Base-by-base conservation (phyloP, 2,329 filamentous ascomycete species). In the Hymenoscyphus repandus region DNA sequence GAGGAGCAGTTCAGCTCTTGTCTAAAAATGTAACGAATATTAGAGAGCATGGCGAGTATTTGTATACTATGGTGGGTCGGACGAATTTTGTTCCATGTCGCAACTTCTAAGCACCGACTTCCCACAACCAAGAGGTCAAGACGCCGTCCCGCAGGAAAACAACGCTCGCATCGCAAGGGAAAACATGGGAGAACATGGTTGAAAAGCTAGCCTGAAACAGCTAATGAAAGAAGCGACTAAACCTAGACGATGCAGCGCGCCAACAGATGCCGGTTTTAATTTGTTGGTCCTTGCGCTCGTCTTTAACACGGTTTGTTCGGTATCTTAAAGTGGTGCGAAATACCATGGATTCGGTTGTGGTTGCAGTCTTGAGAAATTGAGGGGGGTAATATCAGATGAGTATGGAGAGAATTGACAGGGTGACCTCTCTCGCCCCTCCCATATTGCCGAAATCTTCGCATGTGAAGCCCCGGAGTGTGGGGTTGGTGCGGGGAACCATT, bases 81-180 rank as follows among this genome's bases (percentile, higher is more conserved):
- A 34, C 33, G 13, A 56, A 56, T 47, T 50, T 56, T 57, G 45
- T 37, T 37, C 57, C 58, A 44, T 54, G 52, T 58, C 52, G 52
- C 48, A 51, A 47, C 5, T 54, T 51, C 10, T 18, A 54, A 55
- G 51, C 30, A 49, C 50, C 33, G 45, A 47, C 45, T 15, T 47
- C 34, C 22, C 9, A 13, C 15, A 13, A 37, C 40, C 6, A 20
- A 37, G 15, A 13, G 34, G 12, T 17, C 10, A 37, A 37, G 34
- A 20, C 5, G 10, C 13, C 38, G 5, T 9, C 38, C 10, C 10
- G 22, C 7, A 5, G 17, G n/a, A 40, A 20, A 40, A 17, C 18
- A 18, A 27, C 6, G 30, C 22, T 40, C 17, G 38, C 38, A 40
- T 40, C 38, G 17, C 10, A 27, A 27, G 3, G 17, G n/a, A 20